Evolutionary conservation across 495 filamentous ascomycete genomes (phyloP).

Genomic region (Aspergillus sclerotiicarbonarius): DNA sequence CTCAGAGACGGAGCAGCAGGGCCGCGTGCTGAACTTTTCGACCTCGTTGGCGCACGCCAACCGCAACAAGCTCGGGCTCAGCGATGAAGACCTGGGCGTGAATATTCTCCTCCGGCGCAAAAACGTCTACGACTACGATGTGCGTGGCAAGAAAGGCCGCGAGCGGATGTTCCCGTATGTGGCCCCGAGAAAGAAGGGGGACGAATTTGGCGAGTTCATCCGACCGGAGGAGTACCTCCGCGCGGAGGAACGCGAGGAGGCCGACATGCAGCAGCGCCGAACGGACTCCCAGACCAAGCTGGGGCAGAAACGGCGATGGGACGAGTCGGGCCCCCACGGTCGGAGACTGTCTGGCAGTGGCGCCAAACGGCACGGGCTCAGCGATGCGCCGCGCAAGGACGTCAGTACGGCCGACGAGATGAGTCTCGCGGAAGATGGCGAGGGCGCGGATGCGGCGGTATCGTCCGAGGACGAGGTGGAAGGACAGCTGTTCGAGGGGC

Average conservation of each 20-base stretch:
- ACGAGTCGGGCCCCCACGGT: slow-evolving; percentile 57
- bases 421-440: slow-evolving; percentile 38
- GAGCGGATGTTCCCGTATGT: slow-evolving; percentile 92
- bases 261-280: slow-evolving; percentile 57
- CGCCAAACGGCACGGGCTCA: slow-evolving; percentile 43
- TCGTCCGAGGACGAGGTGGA: slow-evolving; percentile 49
- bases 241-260: slow-evolving; percentile 86
- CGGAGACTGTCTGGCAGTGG: slow-evolving; percentile 34
- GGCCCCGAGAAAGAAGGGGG: slow-evolving; percentile 70
- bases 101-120: slow-evolving; percentile 88
- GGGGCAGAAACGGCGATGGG: slow-evolving; percentile 93
- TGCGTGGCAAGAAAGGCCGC: slow-evolving; percentile 87
- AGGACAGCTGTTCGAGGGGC: slow-evolving; percentile 56
- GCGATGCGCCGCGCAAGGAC: slow-evolving; percentile 46
- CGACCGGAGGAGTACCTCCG: slow-evolving; percentile 91
- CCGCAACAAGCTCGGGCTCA: slow-evolving; percentile 76
- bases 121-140: slow-evolving; percentile 86
- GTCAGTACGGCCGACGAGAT: slow-evolving; percentile 40
- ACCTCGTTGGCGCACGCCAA: slow-evolving; percentile 76
- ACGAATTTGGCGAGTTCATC: slow-evolving; percentile 93
- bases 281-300: slow-evolving; percentile 60
- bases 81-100: slow-evolving; percentile 83
- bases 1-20: slow-evolving; percentile 86
- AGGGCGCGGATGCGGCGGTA: slow-evolving; percentile 46
- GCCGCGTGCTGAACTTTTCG: slow-evolving; percentile 84